Conservation (phyloP, 345 rosid genomes). For the Melaleuca alternifolia region DNA sequence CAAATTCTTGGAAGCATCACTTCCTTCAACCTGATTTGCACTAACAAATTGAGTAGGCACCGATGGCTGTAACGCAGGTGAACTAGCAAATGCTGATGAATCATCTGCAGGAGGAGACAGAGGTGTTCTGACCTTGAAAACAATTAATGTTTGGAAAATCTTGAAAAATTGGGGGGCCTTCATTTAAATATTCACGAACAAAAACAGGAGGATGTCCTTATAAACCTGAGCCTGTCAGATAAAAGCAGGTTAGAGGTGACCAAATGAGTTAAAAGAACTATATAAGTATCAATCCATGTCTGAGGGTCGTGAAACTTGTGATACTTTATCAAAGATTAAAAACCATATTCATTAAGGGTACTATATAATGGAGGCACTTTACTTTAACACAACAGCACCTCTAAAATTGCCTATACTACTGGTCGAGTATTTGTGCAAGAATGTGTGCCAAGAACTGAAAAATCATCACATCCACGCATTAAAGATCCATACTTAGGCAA, state of each 20-base stretch:
- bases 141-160: conserved; percentile 39
- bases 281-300: background rate
- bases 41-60: conserved; percentile 1
- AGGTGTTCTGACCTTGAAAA: conserved; percentile 43
- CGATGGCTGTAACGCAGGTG: conserved; percentile 10
- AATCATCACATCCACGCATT: background rate
- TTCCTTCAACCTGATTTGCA: conserved; percentile 8
- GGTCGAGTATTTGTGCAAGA: background rate
- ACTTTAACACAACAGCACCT: background rate
- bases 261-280: background rate
- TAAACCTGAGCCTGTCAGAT: conserved; percentile 45
- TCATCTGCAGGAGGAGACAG: background rate
- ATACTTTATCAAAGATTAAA: background rate
- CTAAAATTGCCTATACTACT: background rate
- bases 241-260: background rate
- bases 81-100: conserved; percentile 21
- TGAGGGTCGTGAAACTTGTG: background rate
- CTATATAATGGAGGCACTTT: background rate
- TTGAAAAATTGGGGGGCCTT: conserved; percentile 54
- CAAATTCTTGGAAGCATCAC: conserved; percentile 8
- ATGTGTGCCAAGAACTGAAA: background rate
- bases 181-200: no score
- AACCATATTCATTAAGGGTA: background rate
- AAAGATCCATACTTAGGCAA: background rate
- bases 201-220: no score